Base-by-base conservation (phyloP, 345 rosid genomes). In the Brassica cretica region DNA sequence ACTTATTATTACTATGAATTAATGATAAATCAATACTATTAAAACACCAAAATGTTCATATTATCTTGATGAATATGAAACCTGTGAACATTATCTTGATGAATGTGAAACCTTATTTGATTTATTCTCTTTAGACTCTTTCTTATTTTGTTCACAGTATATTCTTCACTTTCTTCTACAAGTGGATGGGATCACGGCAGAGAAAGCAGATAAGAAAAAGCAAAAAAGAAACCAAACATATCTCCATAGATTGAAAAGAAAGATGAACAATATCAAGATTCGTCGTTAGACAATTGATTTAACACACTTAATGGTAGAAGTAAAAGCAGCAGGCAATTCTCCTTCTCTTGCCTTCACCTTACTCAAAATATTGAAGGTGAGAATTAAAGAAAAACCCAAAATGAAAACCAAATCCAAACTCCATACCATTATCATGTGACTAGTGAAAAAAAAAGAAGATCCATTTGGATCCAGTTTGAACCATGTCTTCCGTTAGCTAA, bases 281-380 rank as follows among this genome's bases (percentile, higher is more conserved):
- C 79, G 1, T 75, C 65, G 24, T 80, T 75, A 75, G 68, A 56
- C 12, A 59, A 56, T 32, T 63, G 55, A 39, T 35, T 55, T 2
- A 79, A 80, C 63, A 80, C 64, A 69, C 82, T 63, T 69, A 73
- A 63, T 60, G 64, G 41, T 67, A 59, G 24, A 78, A 59, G 68
- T 68, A 73, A 73, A 72, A 68, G 78, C 65, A 73, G 66, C 51
- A 74, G 71, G 83, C 83, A 80, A 80, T 64, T 80, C 83, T 69
- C 83, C 83, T 80, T 80, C 79, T 80, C 79, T 80, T 80, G 83
- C 83, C 79, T 75, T 80, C 80, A 80, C 83, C 83, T 65, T 70
- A 64, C 69, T 80, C 72, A 70, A 80, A 80, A 80, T 75, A 65
- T 33, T 66, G 80, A 80, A 80, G 83, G 83, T 80, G 83, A 33